Base-by-base conservation (phyloP, 2,329 filamentous ascomycete species). In the Penicillium polonicum region DNA sequence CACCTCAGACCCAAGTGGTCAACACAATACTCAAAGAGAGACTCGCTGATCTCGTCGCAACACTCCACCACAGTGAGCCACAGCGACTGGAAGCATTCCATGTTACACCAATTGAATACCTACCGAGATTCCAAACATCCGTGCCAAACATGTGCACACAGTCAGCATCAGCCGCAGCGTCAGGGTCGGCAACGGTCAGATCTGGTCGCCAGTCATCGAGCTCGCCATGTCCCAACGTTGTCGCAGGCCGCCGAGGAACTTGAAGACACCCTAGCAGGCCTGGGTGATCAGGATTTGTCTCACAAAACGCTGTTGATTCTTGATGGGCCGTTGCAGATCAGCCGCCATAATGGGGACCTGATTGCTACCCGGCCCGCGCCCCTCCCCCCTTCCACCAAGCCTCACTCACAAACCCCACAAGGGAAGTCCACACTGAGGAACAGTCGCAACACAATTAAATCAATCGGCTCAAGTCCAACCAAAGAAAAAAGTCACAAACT, bases 241-340 rank as follows among this genome's bases (percentile, higher is more conserved):
- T 69, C 69, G 8, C 65, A 74, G 59, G 75, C 74, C 1, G 67
- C 73, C n/a, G 61, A 70, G 29, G 74, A 76, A 9, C 62, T 78
- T 49, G 60, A 62, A 33, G 51, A 61, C 38, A 48, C 61, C 3
- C 54, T 67, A 2, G 59, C 59, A 2, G 52, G 41, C 19, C 29
- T 66, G 17, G 23, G 31, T 17, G 57, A 27, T 10, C 39, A 46
- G 8, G 51, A 48, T 21, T 29, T 25, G 21, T 21, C 60, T 12
- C 58, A 60, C 7, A 53, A 52, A 15, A 61, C 63, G 17, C 39
- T 62, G 12, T 53, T 65, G 4, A 45, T 69, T n/a, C 56, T 70
- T 13, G 65, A 69, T 15, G 57, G 60, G 13, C 70, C 72, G 29
- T 56, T 73, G 31, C 72, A 74, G 43, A 71, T 72, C 42, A 72